phyloP scores from a whole-genome alignment of 177 flowering plant species.

The Tripterygium wilfordii region DNA sequence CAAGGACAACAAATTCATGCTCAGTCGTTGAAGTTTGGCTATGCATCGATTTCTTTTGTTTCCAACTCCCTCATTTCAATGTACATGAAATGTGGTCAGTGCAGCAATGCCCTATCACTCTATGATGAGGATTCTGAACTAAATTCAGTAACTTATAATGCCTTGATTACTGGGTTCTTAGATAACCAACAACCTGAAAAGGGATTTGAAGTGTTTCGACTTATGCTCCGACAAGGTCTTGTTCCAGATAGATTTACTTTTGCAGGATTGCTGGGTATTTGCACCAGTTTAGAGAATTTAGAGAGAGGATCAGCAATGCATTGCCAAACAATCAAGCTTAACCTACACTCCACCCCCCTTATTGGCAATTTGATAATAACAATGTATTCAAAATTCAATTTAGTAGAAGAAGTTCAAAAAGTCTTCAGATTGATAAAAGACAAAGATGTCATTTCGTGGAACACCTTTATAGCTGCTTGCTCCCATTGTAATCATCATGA shows the following conservation, averaged over 20 bases:
- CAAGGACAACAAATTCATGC: conserved; percentile 62
- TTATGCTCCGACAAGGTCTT: conserved; percentile 41
- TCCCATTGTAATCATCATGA: conserved; percentile 43
- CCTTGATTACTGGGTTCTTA: conserved; percentile 53
- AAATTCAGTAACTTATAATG: conserved; percentile 50
- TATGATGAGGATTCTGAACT: conserved; percentile 16
- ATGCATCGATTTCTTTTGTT: conserved; percentile 38
- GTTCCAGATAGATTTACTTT: conserved; percentile 56
- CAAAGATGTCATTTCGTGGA: conserved; percentile 75
- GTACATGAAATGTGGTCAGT: conserved; percentile 52
- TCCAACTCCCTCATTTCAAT: conserved; percentile 62
- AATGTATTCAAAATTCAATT: conserved; percentile 49
- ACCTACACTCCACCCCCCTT: conserved; percentile 36
- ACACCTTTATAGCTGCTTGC: conserved; percentile 54
- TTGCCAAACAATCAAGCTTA: conserved; percentile 47
- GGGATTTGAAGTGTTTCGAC: conserved; percentile 42
- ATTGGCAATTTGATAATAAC: conserved; percentile 59
- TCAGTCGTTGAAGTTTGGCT: conserved; percentile 39
- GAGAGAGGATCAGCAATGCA: conserved; percentile 38
- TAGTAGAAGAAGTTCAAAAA: conserved; percentile 40
- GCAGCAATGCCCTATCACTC: conserved; percentile 39
- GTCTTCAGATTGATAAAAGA: conserved; percentile 40
- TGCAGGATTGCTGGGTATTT: conserved; percentile 38
- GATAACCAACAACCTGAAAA: conserved; percentile 34
- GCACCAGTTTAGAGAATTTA: conserved; percentile 25